These are phyloP conservation scores for Annulohypoxylon moriforme DNA, from an alignment of 495 filamentous ascomycete genomes.

Conservation along the genomic window DNA sequence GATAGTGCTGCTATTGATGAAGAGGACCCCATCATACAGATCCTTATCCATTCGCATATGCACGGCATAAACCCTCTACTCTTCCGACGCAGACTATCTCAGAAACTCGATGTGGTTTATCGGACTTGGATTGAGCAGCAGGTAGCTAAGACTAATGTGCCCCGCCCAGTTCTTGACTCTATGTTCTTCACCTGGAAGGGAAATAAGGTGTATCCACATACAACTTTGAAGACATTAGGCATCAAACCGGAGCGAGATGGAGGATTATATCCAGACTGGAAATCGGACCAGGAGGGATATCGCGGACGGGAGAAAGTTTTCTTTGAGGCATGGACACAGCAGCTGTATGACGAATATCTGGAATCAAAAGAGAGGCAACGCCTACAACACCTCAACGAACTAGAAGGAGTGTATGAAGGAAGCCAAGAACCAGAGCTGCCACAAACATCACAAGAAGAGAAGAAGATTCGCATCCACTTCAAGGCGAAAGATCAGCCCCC, in stretches of 20 bases:
- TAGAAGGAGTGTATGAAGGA: constrained; percentile 32
- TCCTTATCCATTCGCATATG: constrained; percentile 79
- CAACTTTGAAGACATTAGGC: constrained; percentile 75
- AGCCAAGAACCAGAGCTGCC: constrained; percentile 25
- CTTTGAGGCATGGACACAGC: constrained; percentile 79
- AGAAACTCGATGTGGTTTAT: constrained; percentile 72
- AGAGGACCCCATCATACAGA: constrained; percentile 64
- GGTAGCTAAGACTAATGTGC: constrained; percentile 65
- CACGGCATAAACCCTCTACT: constrained; percentile 70
- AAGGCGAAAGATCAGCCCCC: constrained; percentile 55
- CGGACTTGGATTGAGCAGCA: constrained; percentile 66
- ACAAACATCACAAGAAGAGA: constrained; percentile 42
- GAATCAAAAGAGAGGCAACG: constrained; percentile 53
- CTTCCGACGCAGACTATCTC: constrained; percentile 72
- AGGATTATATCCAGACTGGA: constrained; percentile 47
- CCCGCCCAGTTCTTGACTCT: constrained; percentile 43
- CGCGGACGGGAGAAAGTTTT: constrained; percentile 61
- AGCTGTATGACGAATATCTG: constrained; percentile 63
- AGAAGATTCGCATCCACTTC: constrained; percentile 66
- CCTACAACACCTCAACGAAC: constrained; percentile 41
- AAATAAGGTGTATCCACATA: constrained; percentile 75
- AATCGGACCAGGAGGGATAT: constrained; percentile 43
- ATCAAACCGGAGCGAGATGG: constrained; percentile 59
- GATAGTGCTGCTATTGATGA: background rate
- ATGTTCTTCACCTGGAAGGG: constrained; percentile 85